A percentile compares a stretch with the other conserved stretches of the same genome.
phyloP scores from a whole-genome alignment of 495 filamentous ascomycete genomes.

The Penicillium alfredii region DNA sequence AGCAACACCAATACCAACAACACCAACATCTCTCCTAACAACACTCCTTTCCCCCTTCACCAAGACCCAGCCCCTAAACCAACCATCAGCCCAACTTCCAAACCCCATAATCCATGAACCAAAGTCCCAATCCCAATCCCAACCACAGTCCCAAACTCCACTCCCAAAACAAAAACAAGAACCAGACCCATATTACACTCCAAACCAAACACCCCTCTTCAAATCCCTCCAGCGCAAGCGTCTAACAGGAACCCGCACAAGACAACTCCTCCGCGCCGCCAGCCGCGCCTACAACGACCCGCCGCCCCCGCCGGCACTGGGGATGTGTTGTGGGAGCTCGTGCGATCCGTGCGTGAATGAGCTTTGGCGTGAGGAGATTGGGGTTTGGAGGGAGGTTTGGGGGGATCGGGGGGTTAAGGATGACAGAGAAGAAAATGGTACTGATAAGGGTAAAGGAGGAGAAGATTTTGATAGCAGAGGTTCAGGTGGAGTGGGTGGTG shows the following conservation, averaged over 20 bases:
- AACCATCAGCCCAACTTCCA: background rate
- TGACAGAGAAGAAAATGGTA: conserved; percentile 1
- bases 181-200: conserved; percentile 22
- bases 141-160: background rate
- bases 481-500: too few relatives aligned
- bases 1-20: background rate
- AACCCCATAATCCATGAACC: conserved; percentile 4
- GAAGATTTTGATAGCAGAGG: too few relatives aligned
- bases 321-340: conserved; percentile 38
- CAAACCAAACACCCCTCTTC: conserved; percentile 23
- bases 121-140: background rate
- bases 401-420: conserved; percentile 22
- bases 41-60: conserved; percentile 4
- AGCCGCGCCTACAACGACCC: conserved; percentile 30
- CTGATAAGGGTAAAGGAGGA: background rate
- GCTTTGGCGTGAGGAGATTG: conserved; percentile 37
- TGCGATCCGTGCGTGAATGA: conserved; percentile 41
- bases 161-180: background rate
- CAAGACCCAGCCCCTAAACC: background rate
- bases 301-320: conserved; percentile 32
- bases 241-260: conserved; percentile 29
- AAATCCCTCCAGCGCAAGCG: conserved; percentile 29
- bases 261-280: conserved; percentile 35
- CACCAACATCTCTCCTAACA: conserved; percentile 2
- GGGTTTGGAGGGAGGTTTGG: conserved; percentile 37